A percentile compares a stretch with the other conserved stretches of the same genome.
phyloP scores from a whole-genome alignment of 1,139 yeast species.

The Yamadazyma conglobata region DNA sequence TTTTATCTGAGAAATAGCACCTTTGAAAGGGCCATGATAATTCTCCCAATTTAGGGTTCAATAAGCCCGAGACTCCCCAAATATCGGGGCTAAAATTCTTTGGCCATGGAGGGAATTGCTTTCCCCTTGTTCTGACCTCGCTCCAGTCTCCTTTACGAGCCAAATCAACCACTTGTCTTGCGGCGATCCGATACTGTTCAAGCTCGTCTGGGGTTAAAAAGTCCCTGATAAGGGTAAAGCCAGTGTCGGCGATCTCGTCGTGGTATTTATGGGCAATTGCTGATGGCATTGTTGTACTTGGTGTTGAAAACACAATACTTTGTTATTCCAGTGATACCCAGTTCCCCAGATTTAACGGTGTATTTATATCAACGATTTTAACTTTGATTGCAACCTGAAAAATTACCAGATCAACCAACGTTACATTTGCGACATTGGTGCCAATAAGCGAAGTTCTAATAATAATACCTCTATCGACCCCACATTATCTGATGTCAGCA shows the following conservation, averaged over 20 bases:
- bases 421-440: too few relatives aligned
- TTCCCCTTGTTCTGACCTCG: slow-evolving; percentile 50
- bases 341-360: too few relatives aligned
- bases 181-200: slow-evolving; percentile 32
- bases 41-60: slow-evolving; percentile 48
- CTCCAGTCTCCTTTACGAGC: slow-evolving; percentile 54
- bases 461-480: too few relatives aligned
- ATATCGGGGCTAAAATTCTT: slow-evolving; percentile 51
- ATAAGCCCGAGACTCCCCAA: slow-evolving; percentile 53
- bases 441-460: too few relatives aligned
- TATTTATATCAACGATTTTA: too few relatives aligned
- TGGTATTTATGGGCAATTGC: slow-evolving; percentile 18
- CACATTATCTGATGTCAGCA: too few relatives aligned
- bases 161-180: slow-evolving; percentile 39
- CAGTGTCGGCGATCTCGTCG: slow-evolving; percentile 39
- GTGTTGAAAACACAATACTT: too few relatives aligned
- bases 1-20: slow-evolving; percentile 41
- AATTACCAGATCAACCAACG: too few relatives aligned
- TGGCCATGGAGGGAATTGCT: slow-evolving; percentile 63
- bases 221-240: slow-evolving; percentile 42
- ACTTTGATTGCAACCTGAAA: too few relatives aligned
- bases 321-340: too few relatives aligned
- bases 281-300: slow-evolving; percentile 12
- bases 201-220: slow-evolving; percentile 44
- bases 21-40: slow-evolving; percentile 41